These are phyloP conservation scores for Aspergillus transmontanensis DNA, from an alignment of 2,329 filamentous ascomycete genomes.

Conservation along the genomic window DNA sequence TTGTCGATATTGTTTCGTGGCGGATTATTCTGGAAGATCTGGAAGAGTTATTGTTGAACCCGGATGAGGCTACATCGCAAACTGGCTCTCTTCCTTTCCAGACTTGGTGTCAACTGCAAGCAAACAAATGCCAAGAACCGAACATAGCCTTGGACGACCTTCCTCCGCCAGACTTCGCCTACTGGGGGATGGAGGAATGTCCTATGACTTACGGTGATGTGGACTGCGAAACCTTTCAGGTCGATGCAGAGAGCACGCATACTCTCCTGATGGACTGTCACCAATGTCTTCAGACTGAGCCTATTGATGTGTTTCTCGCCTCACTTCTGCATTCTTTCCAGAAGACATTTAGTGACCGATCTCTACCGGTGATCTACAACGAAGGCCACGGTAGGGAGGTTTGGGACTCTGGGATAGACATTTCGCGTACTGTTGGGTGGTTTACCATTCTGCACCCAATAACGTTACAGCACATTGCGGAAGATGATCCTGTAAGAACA, in stretches of 20 bases:
- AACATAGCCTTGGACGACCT: conserved; percentile 21
- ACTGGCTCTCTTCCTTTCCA: conserved; percentile 39
- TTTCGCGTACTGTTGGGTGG: conserved; percentile 55
- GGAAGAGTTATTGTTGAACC: conserved; percentile 39
- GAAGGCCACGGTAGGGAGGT: conserved; percentile 53
- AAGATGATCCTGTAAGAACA: conserved; percentile 33
- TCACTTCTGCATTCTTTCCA: conserved; percentile 48
- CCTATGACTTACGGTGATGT: conserved; percentile 40
- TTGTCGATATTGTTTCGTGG: conserved; percentile 46
- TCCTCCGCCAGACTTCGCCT: conserved; percentile 35
- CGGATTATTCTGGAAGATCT: conserved; percentile 42
- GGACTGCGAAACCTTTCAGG: conserved; percentile 36
- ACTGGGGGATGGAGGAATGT: conserved; percentile 36
- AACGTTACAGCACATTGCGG: conserved; percentile 31
- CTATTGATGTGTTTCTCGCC: conserved; percentile 41
- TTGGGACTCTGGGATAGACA: conserved; percentile 49
- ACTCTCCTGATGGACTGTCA: conserved; percentile 37
- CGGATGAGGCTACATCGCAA: conserved; percentile 21
- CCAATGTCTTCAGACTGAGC: conserved; percentile 35
- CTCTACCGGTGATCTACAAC: conserved; percentile 48
- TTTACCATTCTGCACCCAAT: conserved; percentile 54
- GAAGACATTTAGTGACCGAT: conserved; percentile 44
- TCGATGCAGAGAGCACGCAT: conserved; percentile 30
- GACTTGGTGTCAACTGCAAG: conserved; percentile 40
- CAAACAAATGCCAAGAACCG: conserved; percentile 23